These are phyloP conservation scores for Pyrrhoderma lamaoense DNA, from an alignment of 1,284 basidiomycete genomes.

Conservation along the genomic window DNA sequence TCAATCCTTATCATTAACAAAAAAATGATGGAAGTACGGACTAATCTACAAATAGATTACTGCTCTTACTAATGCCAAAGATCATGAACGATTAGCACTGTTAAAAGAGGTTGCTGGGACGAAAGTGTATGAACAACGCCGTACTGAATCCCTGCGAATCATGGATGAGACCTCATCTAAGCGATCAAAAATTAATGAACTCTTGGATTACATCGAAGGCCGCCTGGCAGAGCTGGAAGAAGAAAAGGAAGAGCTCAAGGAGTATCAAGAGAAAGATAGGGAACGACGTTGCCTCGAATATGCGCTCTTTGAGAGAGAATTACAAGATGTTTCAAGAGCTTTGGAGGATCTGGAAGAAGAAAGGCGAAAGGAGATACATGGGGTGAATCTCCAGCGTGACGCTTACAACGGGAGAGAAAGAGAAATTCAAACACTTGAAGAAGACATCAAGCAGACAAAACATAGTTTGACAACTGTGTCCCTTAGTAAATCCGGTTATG, in stretches of 20 bases:
- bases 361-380: constrained; percentile 74
- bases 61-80: constrained; percentile 94
- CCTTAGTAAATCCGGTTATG: constrained; percentile 64
- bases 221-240: constrained; percentile 89
- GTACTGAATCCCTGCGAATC: constrained; percentile 87
- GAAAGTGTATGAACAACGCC: constrained; percentile 94
- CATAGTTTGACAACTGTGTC: constrained; percentile 66
- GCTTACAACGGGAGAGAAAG: constrained; percentile 82
- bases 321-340: constrained; percentile 81
- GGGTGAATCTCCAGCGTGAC: constrained; percentile 72
- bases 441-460: constrained; percentile 61
- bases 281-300: constrained; percentile 95
- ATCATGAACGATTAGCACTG: constrained; percentile 86
- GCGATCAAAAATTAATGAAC: constrained; percentile 84
- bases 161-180: constrained; percentile 96
- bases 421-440: constrained; percentile 74
- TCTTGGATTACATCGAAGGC: constrained; percentile 87
- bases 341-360: constrained; percentile 84
- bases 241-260: constrained; percentile 95
- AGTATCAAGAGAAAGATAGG: constrained; percentile 93
- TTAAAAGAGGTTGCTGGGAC: constrained; percentile 99
- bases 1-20: not conserved
- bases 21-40: not conserved
- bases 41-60: constrained; percentile 62
- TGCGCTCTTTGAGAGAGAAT: constrained; percentile 84